Evolutionary conservation across 345 rosid genomes (phyloP), one percentile per base, ranked within the genome.

Genomic region (Citrus inodora): DNA sequence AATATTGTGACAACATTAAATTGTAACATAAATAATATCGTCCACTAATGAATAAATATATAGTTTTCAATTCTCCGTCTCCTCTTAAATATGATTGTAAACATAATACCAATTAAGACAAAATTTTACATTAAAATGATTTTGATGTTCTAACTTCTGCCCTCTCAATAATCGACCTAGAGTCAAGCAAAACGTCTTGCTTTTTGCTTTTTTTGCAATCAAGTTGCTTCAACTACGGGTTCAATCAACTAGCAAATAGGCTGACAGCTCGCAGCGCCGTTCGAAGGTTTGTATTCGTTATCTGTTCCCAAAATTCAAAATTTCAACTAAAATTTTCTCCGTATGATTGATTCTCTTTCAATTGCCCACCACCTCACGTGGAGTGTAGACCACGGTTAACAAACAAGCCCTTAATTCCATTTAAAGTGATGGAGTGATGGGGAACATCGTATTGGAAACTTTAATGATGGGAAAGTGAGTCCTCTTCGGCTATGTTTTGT

Each of bases 401-500:
- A 42, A 42, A 42, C 51, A 42, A 11, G 11, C 3, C 9, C 48
- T 2, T 10, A 42, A 42, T 42, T 42, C 48, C 14, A 42, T 42
- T 42, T 42, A 42, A 11, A 61, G 30, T 3, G 17, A 3, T 1
- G 33, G 33, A 61, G 30, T 3, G 17, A 3, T 1, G 33, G 33
- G 65, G 35, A 61, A 10, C 30, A 61, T 25, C 28, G n/a, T 11
- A 4, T 61, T 27, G 65, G 65, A 27, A 61, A 13, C 5, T 10
- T 61, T 61, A 32, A 25, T 25, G 32, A 27, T 25, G 17, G 28
- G 8, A 61, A 11, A 42, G 14, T 42, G 0, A 9, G 13, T 42
- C 48, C 46, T 9, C 1, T 2, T 7, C 2, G 6, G 1, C 6
- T 33, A 0, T 33, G 1, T 33, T 33, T 4, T 0, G 6, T 33